Base-by-base conservation (phyloP, 495 filamentous ascomycete species). In the Aspergillus conjunctus region DNA sequence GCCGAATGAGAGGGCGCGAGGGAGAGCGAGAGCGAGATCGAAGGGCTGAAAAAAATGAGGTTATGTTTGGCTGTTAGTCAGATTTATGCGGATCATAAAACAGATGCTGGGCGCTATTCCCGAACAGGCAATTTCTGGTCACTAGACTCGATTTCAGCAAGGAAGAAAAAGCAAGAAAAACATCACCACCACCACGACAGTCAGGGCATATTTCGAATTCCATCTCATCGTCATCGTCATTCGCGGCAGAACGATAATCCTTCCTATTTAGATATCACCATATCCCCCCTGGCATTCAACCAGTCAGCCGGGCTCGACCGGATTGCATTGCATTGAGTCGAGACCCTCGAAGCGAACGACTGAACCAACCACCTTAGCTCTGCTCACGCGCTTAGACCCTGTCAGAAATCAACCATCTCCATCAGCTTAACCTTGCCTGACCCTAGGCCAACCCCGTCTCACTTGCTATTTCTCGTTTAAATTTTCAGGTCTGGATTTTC, bases 21-120 rank as follows among this genome's bases (percentile, higher is more conserved):
- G 56, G 30, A 67, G 52, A 68, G 54, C 60, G 56, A 52, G 59
- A 62, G 65, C 66, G 64, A 62, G 51, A 67, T 61, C 64, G 61
- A 67, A 62, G 64, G 66, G 62, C 30, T 37, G 43, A 46, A 32
- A 26, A 20, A 21, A 55, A 21, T 21, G 21, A 22, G 37, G 37
- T n/a, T 32, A 37, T 30, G 49, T 31, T 8, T 17, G 10, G 17
- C 10, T 15, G 26, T 26, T 26, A 26, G 26, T 26, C 2, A 26
- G 26, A 26, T 2, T 26, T 26, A 26, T 26, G 26, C 26, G 2
- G 26, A 26, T 26, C 26, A 26, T 26, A 26, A 26, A 26, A 2
- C 26, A 26, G 26, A 26, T 2, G 5, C 26, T 26, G 5, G 14
- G 17, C 51, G 58, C 58, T 50, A 49, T 17, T 60, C 58, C 58